A percentile compares a stretch with the other conserved stretches of the same genome.
Evolutionary conservation across 1,139 yeast species (phyloP).

Genomic region (Blastobotrys apis): DNA sequence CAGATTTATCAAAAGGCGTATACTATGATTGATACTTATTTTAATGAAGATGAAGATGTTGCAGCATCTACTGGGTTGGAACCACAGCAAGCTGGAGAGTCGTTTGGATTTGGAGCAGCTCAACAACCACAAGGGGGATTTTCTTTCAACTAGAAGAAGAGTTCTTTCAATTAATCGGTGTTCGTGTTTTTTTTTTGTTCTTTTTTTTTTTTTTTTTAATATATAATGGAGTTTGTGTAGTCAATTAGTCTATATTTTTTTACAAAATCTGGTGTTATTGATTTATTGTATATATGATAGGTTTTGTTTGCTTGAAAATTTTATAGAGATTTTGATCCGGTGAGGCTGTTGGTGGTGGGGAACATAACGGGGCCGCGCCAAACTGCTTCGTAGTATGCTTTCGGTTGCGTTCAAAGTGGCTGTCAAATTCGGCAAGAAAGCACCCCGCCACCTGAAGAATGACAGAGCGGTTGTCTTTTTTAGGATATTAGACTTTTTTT

Average conservation of each 20-base stretch:
- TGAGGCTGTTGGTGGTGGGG: no score
- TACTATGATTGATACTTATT: constrained; percentile 83
- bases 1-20: constrained; percentile 90
- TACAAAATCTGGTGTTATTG: no score
- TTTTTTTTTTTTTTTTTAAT: neutral
- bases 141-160: neutral
- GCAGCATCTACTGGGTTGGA: constrained; percentile 76
- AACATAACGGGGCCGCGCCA: no score
- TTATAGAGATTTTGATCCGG: no score
- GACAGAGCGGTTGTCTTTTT: no score
- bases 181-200: neutral
- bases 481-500: no score
- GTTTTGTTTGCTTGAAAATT: no score
- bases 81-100: constrained; percentile 66
- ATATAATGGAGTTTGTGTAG: constrained; percentile 1
- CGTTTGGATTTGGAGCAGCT: constrained; percentile 70
- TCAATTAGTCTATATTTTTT: neutral
- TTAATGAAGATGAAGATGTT: constrained; percentile 73
- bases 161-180: neutral
- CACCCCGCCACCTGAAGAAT: no score
- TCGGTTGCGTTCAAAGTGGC: no score
- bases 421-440: no score
- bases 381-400: no score
- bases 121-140: constrained; percentile 20
- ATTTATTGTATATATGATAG: no score